These are phyloP conservation scores for Fusarium agapanthi DNA, from an alignment of 2,329 filamentous ascomycete species.

Conservation along the genomic window DNA sequence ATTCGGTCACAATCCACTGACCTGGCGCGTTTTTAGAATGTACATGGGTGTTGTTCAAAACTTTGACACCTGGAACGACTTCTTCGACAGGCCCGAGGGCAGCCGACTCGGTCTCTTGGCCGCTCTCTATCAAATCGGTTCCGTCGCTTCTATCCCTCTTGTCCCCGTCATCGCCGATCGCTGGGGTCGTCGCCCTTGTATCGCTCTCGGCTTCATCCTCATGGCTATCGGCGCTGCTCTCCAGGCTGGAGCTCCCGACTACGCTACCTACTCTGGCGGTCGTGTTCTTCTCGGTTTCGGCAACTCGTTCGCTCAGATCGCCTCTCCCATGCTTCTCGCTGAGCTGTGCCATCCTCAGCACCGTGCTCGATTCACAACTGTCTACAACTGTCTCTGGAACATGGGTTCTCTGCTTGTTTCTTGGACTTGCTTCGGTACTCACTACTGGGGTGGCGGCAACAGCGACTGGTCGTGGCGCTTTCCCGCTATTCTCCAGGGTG, in stretches of 20 bases:
- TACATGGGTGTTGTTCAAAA: constrained; percentile 55
- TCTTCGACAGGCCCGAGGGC: constrained; percentile 49
- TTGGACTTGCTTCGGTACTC: constrained; percentile 70
- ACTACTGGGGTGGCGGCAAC: constrained; percentile 52
- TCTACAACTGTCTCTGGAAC: constrained; percentile 77
- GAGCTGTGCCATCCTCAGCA: constrained; percentile 76
- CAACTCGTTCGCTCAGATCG: constrained; percentile 70
- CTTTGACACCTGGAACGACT: constrained; percentile 62
- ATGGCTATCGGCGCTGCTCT: constrained; percentile 49
- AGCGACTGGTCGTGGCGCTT: constrained; percentile 74
- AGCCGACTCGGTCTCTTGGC: constrained; percentile 59
- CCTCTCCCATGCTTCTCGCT: constrained; percentile 69
- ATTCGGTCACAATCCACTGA: constrained; percentile 56
- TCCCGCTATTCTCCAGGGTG: constrained; percentile 69
- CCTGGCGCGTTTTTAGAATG: constrained; percentile 65
- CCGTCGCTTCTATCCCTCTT: constrained; percentile 57
- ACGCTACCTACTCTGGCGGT: constrained; percentile 53
- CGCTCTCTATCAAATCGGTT: constrained; percentile 62
- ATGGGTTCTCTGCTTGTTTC: constrained; percentile 67
- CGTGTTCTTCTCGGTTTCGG: constrained; percentile 66
- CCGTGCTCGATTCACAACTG: constrained; percentile 70
- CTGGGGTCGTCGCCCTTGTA: constrained; percentile 54
- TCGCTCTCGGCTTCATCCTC: constrained; percentile 53
- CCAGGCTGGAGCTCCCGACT: constrained; percentile 50
- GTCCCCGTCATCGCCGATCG: constrained; percentile 56